phyloP scores from a whole-genome alignment of 2,329 filamentous ascomycete genomes.

The Trichoderma citrinoviride region DNA sequence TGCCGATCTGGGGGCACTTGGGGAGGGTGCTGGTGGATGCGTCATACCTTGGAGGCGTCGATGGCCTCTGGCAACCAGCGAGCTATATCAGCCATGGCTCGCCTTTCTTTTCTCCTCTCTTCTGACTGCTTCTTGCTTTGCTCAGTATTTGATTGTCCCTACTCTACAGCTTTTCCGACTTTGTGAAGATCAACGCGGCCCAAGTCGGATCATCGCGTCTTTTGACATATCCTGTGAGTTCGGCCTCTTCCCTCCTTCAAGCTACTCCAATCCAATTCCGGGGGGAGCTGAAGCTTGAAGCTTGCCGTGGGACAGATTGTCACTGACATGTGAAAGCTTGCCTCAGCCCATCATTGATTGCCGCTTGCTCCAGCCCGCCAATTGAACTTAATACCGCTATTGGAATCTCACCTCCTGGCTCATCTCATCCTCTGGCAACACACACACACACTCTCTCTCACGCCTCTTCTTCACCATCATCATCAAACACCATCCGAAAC shows the following conservation, averaged over 20 bases:
- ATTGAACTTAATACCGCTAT: constrained; percentile 14
- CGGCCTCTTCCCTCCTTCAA: neutral
- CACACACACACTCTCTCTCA: neutral
- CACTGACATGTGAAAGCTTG: constrained; percentile 38
- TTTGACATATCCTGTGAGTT: neutral
- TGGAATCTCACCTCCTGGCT: neutral
- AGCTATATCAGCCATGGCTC: constrained; percentile 17
- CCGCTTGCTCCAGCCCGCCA: neutral
- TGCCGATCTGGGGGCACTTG: constrained; percentile 6
- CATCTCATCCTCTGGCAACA: neutral
- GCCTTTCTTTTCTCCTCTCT: neutral
- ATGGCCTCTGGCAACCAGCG: neutral
- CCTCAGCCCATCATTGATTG: neutral
- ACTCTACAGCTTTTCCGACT: neutral
- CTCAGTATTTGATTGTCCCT: neutral
- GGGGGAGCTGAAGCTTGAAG: neutral
- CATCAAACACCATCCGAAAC: neutral
- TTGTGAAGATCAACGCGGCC: neutral
- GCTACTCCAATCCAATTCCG: neutral
- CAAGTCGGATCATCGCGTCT: neutral
- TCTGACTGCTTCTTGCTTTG: neutral
- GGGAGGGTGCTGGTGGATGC: neutral
- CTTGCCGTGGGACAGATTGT: constrained; percentile 10
- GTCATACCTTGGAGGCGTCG: constrained; percentile 2
- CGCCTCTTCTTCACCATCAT: neutral